Conservation (phyloP, 139 green algal species). For the Pleodorina starrii region DNA sequence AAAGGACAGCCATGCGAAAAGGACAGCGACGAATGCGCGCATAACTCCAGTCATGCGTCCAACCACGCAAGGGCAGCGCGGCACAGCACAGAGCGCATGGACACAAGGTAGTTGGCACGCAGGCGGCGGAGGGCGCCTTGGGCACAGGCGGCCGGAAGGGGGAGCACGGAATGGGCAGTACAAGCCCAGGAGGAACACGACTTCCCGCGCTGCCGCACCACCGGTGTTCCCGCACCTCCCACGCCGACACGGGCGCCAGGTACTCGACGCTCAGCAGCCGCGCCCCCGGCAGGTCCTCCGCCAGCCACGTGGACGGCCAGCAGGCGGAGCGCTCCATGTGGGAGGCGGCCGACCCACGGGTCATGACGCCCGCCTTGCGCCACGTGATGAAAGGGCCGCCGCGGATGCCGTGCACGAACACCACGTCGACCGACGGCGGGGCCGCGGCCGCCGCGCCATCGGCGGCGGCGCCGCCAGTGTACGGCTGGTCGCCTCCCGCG, state of each 20-base stretch:
- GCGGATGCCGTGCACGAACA: slow-evolving; percentile 93
- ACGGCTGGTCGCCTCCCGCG: too few species aligned
- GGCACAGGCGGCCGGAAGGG: too few species aligned
- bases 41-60: too few species aligned
- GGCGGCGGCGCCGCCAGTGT: neutral
- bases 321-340: slow-evolving; percentile 64
- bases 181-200: too few species aligned
- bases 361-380: slow-evolving; percentile 57
- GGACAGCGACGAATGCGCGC: too few species aligned
- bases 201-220: too few species aligned
- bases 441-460: neutral
- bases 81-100: too few species aligned
- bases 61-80: too few species aligned
- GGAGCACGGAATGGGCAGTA: too few species aligned
- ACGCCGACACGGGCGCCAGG: slow-evolving; percentile 63
- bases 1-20: too few species aligned
- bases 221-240: slow-evolving; percentile 67
- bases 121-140: too few species aligned
- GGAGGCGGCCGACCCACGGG: slow-evolving; percentile 10
- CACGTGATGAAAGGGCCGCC: slow-evolving; percentile 92
- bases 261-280: slow-evolving; percentile 88
- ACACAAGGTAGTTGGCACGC: too few species aligned
- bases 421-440: slow-evolving; percentile 75
- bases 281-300: slow-evolving; percentile 68
- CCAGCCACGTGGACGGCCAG: slow-evolving; percentile 84